These are phyloP conservation scores for Rhododendron molle DNA, from an alignment of 148 eudicot genomes.

Conservation along the genomic window DNA sequence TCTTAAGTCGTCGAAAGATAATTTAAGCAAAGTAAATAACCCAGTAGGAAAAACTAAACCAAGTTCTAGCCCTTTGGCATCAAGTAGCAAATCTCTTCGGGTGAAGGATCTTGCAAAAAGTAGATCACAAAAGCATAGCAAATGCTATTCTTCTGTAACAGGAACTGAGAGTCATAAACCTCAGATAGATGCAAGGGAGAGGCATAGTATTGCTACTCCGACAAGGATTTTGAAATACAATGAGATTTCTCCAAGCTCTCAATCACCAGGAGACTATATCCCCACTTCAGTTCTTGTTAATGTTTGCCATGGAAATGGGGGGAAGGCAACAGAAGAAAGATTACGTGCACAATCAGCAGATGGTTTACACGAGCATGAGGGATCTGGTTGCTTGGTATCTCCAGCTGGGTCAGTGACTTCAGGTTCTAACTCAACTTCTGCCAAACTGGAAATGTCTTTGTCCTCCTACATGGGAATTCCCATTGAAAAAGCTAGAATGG, in stretches of 20 bases:
- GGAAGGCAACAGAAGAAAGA: conserved; percentile 15
- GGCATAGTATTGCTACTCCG: not conserved
- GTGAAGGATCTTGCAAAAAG: conserved; percentile 12
- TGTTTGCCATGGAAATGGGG: conserved; percentile 12
- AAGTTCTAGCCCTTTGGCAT: conserved; percentile 14
- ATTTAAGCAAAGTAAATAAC: conserved; percentile 18
- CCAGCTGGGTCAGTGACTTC: conserved; percentile 15
- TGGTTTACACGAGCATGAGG: not conserved
- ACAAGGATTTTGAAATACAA: conserved; percentile 6
- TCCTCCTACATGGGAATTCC: too few relatives aligned
- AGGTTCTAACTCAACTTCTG: conserved; percentile 18
- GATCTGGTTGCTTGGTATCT: conserved; percentile 18
- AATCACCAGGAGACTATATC: conserved; percentile 6
- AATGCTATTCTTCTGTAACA: conserved; percentile 6
- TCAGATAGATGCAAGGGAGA: conserved; percentile 23
- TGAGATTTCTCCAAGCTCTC: conserved; percentile 4
- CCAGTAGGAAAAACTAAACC: conserved; percentile 14
- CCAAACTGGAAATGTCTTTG: conserved; percentile 18
- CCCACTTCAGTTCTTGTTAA: conserved; percentile 15
- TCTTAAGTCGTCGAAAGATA: conserved; percentile 20
- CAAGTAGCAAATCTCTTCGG: conserved; percentile 17
- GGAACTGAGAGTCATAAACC: conserved; percentile 10
- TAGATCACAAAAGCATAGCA: conserved; percentile 11
- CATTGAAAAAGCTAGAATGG: too few relatives aligned
- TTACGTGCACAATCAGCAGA: conserved; percentile 9